Conservation (phyloP, 2,329 filamentous ascomycete species). For the Cordyceps tenuipes region DNA sequence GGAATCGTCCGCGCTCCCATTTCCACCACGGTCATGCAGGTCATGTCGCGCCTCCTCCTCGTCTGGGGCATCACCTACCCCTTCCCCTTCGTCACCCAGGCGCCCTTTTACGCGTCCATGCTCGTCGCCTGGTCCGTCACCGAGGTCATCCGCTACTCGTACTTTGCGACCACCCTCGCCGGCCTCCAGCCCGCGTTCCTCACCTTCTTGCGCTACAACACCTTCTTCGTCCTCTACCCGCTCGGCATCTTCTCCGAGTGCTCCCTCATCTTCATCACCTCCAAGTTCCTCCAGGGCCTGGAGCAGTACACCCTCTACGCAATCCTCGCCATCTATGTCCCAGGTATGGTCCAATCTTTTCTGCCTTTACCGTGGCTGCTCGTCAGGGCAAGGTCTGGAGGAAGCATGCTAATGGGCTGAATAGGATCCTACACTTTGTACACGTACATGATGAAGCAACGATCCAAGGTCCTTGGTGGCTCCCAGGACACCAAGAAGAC, state of each 20-base stretch:
- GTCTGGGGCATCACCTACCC: slow-evolving; percentile 75
- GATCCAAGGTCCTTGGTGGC: slow-evolving; percentile 55
- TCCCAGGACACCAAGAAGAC: slow-evolving; percentile 25
- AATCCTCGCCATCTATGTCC: slow-evolving; percentile 68
- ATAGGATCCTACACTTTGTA: slow-evolving; percentile 73
- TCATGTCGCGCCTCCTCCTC: slow-evolving; percentile 76
- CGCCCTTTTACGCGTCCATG: slow-evolving; percentile 64
- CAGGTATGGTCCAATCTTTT: slow-evolving; percentile 46
- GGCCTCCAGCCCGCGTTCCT: slow-evolving; percentile 55
- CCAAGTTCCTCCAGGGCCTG: slow-evolving; percentile 45
- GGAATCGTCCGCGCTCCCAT: slow-evolving; percentile 81
- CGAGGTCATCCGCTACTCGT: slow-evolving; percentile 88
- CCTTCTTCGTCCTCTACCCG: slow-evolving; percentile 88
- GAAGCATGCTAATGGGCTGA: not conserved
- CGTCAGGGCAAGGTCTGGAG: slow-evolving; percentile 13
- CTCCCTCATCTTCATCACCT: slow-evolving; percentile 64
- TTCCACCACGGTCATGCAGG: slow-evolving; percentile 82
- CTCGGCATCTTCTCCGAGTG: slow-evolving; percentile 86
- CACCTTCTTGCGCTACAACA: slow-evolving; percentile 82
- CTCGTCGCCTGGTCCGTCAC: slow-evolving; percentile 82
- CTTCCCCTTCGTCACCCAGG: slow-evolving; percentile 59
- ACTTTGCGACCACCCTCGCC: slow-evolving; percentile 69
- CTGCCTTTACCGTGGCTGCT: too few species aligned
- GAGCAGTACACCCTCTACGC: slow-evolving; percentile 52
- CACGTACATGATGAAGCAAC: slow-evolving; percentile 90